A percentile compares a stretch with the other conserved stretches of the same genome.
phyloP scores from a whole-genome alignment of 208 protist genomes.

The Kentomonas sorsogonicus region DNA sequence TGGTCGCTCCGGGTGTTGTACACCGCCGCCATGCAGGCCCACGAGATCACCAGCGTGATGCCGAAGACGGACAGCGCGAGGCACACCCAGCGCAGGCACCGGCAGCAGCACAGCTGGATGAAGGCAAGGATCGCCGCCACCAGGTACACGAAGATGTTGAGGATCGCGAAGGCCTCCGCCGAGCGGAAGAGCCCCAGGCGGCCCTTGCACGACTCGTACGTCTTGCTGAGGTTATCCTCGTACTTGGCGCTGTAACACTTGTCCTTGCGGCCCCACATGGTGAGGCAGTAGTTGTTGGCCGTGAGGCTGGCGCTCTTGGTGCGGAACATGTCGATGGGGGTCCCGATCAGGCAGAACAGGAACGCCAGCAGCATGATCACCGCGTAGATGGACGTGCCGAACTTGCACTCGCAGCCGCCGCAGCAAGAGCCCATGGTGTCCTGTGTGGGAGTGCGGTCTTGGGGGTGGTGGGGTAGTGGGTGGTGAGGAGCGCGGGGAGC shows the following conservation, averaged over 20 bases:
- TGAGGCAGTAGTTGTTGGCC: slow-evolving; percentile 37
- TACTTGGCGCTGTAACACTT: slow-evolving; percentile 33
- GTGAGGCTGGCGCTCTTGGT: slow-evolving; percentile 8
- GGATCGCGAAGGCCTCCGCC: slow-evolving; percentile 35
- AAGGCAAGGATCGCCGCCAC: slow-evolving; percentile 25
- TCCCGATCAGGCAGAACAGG: slow-evolving; percentile 44
- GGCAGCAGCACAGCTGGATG: slow-evolving; percentile 40
- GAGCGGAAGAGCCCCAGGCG: slow-evolving; percentile 28
- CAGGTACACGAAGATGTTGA: slow-evolving; percentile 22
- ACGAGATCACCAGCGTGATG: not conserved
- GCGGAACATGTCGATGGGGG: slow-evolving; percentile 47
- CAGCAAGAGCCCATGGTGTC: too few relatives aligned
- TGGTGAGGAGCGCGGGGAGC: too few relatives aligned
- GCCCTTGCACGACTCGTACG: slow-evolving; percentile 11
- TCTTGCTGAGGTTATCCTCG: slow-evolving; percentile 7
- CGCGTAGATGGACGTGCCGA: slow-evolving; percentile 44
- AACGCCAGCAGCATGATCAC: slow-evolving; percentile 34
- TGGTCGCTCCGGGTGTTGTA: not conserved
- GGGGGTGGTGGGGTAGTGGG: too few relatives aligned
- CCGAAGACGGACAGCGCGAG: slow-evolving; percentile 25
- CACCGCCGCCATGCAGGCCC: not conserved
- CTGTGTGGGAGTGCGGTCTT: too few relatives aligned
- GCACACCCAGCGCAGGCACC: slow-evolving; percentile 32
- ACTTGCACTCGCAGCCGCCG: too few relatives aligned
- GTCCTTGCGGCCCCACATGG: slow-evolving; percentile 41